Evolutionary conservation across 768 basidiomycete species (phyloP), one percentile per base, ranked within the genome.

Genomic region (Tricholoma bakamatsutake): DNA sequence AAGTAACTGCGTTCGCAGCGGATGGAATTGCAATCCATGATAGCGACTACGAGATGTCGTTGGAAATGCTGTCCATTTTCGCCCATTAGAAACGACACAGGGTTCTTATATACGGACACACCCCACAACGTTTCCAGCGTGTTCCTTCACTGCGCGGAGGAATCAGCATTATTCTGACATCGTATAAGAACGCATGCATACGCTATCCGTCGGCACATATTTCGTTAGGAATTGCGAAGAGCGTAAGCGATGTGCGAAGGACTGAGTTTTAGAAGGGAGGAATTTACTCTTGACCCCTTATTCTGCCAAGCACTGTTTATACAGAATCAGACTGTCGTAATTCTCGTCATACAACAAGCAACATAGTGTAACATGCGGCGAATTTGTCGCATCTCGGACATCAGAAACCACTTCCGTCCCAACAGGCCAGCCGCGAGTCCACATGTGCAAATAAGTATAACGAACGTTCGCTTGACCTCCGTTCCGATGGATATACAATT

Each of bases 131-230:
- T 53, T 74, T 71, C 88, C 88, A 90, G 21, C 80, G 80, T 17
- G 88, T 90, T 69, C 88, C 88, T 79, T 88, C 81, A 57, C 88
- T 89, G 49, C 53, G 27, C 47, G 51, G 59, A 60, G 57, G 28
- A 47, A 55, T 62, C 27, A 59, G 63, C 47, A 42, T 49, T 39
- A 27, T 60, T 27, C 24, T 52, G 11, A 27, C n/a, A 45, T 31
- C 35, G 24, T 17, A 15, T 35, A 49, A 18, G 52, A 37, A 61
- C 43, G 53, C 37, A 21, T 54, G 80, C 87, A 64, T 73, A 90
- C 88, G 88, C 85, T 69, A 89, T 76, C 70, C 82, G 82, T 75
- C 75, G 81, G 68, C 88, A 90, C 88, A 90, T 90, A 55, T 43
- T 48, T 40, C 40, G 51, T 49, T 52, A 43, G 24, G 46, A 42